phyloP scores from a whole-genome alignment of 163 green algal species.

The Chlorella variabilis region DNA sequence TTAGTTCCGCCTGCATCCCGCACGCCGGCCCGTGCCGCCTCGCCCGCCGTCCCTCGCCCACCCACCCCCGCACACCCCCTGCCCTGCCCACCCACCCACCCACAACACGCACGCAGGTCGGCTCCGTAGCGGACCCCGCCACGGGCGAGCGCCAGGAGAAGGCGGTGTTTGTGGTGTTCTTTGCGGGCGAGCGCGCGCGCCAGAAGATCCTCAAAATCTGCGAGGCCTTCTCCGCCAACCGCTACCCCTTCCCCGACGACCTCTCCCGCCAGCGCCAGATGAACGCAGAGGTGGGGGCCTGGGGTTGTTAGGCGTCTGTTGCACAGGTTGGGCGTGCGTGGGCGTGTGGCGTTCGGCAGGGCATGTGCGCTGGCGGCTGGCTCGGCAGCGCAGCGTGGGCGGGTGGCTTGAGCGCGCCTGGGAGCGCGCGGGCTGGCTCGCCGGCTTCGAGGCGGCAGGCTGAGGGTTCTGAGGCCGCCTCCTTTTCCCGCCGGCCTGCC shows the following conservation, averaged over 20 bases:
- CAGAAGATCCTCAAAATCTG: constrained; percentile 90
- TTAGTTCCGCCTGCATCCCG: too few species aligned
- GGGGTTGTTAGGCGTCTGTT: not conserved
- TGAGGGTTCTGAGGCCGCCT: too few species aligned
- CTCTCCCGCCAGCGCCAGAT: constrained; percentile 77
- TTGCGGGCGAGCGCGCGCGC: constrained; percentile 91
- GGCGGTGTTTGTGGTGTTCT: constrained; percentile 98
- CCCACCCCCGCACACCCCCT: not conserved
- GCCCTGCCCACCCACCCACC: not conserved
- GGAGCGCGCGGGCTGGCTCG: too few species aligned
- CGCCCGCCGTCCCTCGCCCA: not conserved
- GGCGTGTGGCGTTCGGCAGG: too few species aligned
- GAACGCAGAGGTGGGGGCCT: constrained; percentile 21
- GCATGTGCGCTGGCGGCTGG: too few species aligned
- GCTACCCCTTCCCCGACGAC: constrained; percentile 98
- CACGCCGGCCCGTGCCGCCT: too few species aligned
- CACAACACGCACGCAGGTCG: constrained; percentile 44
- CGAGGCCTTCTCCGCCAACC: constrained; percentile 91
- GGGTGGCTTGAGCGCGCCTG: too few species aligned
- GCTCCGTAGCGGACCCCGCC: constrained; percentile 85
- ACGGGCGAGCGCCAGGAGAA: constrained; percentile 92
- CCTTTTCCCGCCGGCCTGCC: too few species aligned
- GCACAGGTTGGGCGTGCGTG: too few species aligned
- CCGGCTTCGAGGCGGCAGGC: too few species aligned
- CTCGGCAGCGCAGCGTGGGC: too few species aligned